phyloP scores from a whole-genome alignment of 768 basidiomycete species.

The Gloeophyllum trabeum region DNA sequence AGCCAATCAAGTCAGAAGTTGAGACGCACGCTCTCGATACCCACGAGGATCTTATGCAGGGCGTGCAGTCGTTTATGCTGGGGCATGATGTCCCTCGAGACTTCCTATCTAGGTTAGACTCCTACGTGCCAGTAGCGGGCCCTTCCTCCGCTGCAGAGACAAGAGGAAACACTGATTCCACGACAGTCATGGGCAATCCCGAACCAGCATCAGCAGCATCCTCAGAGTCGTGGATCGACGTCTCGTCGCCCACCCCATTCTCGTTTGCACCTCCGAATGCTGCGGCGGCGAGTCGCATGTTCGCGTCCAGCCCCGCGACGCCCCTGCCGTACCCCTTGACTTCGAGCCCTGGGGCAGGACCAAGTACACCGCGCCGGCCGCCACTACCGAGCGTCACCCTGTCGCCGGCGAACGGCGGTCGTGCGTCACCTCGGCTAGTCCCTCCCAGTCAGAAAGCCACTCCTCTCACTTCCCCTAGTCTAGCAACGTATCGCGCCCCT shows the following conservation, averaged over 20 bases:
- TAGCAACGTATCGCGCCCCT: constrained; percentile 26
- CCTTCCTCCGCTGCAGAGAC: too few species aligned
- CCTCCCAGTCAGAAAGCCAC: constrained; percentile 6
- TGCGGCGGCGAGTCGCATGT: constrained; percentile 1
- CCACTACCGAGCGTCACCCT: constrained; percentile 13
- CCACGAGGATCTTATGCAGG: too few species aligned
- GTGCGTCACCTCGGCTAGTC: neutral
- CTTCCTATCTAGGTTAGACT: too few species aligned
- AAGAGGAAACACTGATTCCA: too few species aligned
- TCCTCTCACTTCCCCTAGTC: constrained; percentile 21
- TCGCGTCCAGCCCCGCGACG: constrained; percentile 3
- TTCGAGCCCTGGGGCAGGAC: constrained; percentile 1
- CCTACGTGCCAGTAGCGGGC: too few species aligned
- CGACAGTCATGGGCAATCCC: too few species aligned
- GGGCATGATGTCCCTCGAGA: too few species aligned
- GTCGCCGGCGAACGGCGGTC: constrained; percentile 6
- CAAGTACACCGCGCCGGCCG: constrained; percentile 9
- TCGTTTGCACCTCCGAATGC: constrained; percentile 2
- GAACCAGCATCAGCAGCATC: too few species aligned
- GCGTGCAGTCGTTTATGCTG: too few species aligned
- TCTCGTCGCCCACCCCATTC: constrained; percentile 5
- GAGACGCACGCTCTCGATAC: too few species aligned
- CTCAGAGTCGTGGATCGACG: too few species aligned
- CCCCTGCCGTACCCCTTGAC: constrained; percentile 8
- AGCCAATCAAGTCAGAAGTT: too few species aligned